Base-by-base conservation (phyloP, 2,329 filamentous ascomycete genomes). In the Trichoderma harzianum region DNA sequence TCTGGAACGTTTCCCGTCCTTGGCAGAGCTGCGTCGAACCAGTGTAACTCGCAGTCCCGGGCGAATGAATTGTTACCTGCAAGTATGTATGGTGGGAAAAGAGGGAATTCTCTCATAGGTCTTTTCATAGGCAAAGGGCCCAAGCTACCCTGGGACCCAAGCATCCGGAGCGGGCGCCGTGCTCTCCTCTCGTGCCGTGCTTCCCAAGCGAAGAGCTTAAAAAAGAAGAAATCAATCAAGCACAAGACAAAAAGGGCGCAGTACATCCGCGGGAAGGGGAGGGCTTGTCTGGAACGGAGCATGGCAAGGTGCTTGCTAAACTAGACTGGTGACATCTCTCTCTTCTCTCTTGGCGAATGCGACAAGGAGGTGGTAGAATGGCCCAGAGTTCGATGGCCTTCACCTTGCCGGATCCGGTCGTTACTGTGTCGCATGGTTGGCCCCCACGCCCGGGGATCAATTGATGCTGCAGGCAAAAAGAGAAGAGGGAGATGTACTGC, bases 391-490 rank as follows among this genome's bases (percentile, higher is more conserved):
- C 53, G 55, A 53, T 34, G 32, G 66, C 57, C 36, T 43, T 69
- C 39, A 36, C 55, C 66, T 69, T 69, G 66, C 57, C 66, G 55
- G 32, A 69, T 69, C 55, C 28, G 55, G 66, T 51, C 57, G n/a
- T 39, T 53, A 58, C 39, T 69, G 66, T 69, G 66, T 62, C 66
- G 66, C 66, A 69, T 60, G 66, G 66, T 34, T 61, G 66, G 66
- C 66, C 66, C 66, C 66, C 66, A 61, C 66, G 57, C 66, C 55
- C 55, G 65, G 66, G 57, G 66, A 69, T 69, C 66, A 69, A 60
- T 53, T 61, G 34, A 34, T 21, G 47, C 57, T 69, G 66, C 26
- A 32, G 34, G 36, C 66, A 36, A 34, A 21, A 30, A 36, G 34
- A 36, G 34, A 16, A 26, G 16, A 39, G 24, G 43, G 51, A 34